Percentiles rank a stretch among this genome's conserved stretches.
phyloP scores from a whole-genome alignment of 2,329 filamentous ascomycete genomes.

The Cladophialophora bantiana region DNA sequence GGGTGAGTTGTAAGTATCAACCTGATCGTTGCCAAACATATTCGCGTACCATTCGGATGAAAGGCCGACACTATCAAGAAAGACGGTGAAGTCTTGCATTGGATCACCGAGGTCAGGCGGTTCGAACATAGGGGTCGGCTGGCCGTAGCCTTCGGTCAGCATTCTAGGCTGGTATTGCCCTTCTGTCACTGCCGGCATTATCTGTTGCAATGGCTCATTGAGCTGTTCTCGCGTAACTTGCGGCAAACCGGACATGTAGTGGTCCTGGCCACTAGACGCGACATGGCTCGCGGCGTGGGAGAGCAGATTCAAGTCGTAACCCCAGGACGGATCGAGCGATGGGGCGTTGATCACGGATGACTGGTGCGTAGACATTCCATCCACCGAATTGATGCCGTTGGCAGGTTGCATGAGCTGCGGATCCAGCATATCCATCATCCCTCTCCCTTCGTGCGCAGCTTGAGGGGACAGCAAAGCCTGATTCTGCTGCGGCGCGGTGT shows the following conservation, averaged over 20 bases:
- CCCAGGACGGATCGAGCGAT: slow-evolving; percentile 59
- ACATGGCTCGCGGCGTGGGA: slow-evolving; percentile 59
- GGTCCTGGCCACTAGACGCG: slow-evolving; percentile 53
- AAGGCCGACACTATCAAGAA: slow-evolving; percentile 57
- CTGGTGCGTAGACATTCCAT: slow-evolving; percentile 44
- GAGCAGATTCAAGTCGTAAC: slow-evolving; percentile 58
- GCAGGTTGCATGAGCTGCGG: slow-evolving; percentile 52
- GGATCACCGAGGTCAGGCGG: slow-evolving; percentile 56
- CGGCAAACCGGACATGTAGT: slow-evolving; percentile 38
- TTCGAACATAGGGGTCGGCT: slow-evolving; percentile 49
- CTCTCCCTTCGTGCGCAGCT: slow-evolving; percentile 50
- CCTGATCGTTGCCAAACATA: slow-evolving; percentile 47
- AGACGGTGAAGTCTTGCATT: slow-evolving; percentile 58
- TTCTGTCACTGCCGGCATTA: slow-evolving; percentile 37
- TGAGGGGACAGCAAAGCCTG: slow-evolving; percentile 48
- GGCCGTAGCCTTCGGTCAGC: slow-evolving; percentile 39
- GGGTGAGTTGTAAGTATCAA: slow-evolving; percentile 50
- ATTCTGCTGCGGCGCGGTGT: slow-evolving; percentile 37
- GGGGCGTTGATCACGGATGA: slow-evolving; percentile 51
- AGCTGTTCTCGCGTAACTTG: slow-evolving; percentile 39
- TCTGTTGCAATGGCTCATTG: slow-evolving; percentile 37
- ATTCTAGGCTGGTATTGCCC: slow-evolving; percentile 39
- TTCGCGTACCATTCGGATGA: slow-evolving; percentile 59
- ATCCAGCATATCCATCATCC: slow-evolving; percentile 55
- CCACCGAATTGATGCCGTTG: slow-evolving; percentile 46